Base-by-base conservation (phyloP, 805 yeast species). In the Saturnispora kantuleensis region DNA sequence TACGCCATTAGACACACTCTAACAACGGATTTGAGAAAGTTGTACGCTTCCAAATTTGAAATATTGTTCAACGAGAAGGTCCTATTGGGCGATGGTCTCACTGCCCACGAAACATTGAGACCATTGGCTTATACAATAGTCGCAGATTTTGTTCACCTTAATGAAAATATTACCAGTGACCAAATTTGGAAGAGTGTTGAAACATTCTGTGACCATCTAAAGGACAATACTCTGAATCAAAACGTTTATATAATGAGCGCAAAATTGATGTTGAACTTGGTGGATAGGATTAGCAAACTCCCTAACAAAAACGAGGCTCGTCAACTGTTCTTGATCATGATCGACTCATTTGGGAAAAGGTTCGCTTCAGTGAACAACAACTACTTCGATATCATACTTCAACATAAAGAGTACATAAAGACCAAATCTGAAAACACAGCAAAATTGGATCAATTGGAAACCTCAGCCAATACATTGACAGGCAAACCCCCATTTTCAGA, bases 201-300 rank as follows among this genome's bases (percentile, higher is more conserved):
- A 37, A 81, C 86, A 46, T 93, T 87, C 57, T 82, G 95, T 56
- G 74, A 73, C 28, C 79, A 87, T 52, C 66, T 93, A 50, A 82
- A 83, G 53, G 97, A 94, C 58, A 79, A 77, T 50, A 68, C 89
- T 0, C 65, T 93, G 50, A 93, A 95, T 1, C 72, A 86, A 49
- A 84, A 95, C 6, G 96, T 89, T 32, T 97, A 94, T 61, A 84
- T 89, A 9, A 88, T 93, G 97, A 84, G 96, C 64, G 96, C 97
- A 2, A 90, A 89, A 63, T 68, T 93, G 30, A 64, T 93, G 30
- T 64, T 90, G 50, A 94, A 93, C 60, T 68, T 94, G 54, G 90
- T 93, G 16, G 98, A 94, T 52, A 69, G 95, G 37, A 83, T 93
- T 34, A 73, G 84, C 74, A 83, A 84, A 55, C 63, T 89, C 53